Evolutionary conservation across 2,329 filamentous ascomycete genomes (phyloP).

Genomic region (Mycosphaerelloides madeirae): DNA sequence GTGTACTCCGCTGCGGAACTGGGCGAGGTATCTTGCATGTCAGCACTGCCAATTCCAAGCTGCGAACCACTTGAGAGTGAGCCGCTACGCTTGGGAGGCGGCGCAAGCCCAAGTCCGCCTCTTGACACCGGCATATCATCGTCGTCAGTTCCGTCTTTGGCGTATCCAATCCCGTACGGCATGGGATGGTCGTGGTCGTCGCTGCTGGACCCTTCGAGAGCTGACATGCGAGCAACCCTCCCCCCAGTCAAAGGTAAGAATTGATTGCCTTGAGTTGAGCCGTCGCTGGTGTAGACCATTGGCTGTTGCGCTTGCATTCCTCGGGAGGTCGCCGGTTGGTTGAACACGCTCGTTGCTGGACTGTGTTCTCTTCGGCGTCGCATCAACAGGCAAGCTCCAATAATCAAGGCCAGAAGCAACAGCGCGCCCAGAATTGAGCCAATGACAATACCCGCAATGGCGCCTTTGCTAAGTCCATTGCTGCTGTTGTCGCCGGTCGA

Average conservation of each 20-base stretch:
- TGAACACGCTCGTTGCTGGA: slow-evolving; percentile 72
- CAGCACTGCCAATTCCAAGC: slow-evolving; percentile 39
- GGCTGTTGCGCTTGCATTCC: slow-evolving; percentile 18
- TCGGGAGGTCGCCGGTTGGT: slow-evolving; percentile 70
- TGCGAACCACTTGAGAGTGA: slow-evolving; percentile 83
- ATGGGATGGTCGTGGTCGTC: slow-evolving; percentile 40
- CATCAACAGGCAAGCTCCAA: slow-evolving; percentile 54
- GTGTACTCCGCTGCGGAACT: slow-evolving; percentile 71
- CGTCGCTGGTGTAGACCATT: slow-evolving; percentile 41
- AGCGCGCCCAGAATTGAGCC: slow-evolving; percentile 69
- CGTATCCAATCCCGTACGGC: slow-evolving; percentile 35
- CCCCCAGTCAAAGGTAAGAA: slow-evolving; percentile 67
- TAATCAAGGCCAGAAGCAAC: slow-evolving; percentile 62
- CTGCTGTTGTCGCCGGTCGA: slow-evolving; percentile 27
- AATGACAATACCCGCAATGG: slow-evolving; percentile 88
- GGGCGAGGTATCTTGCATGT: slow-evolving; percentile 68
- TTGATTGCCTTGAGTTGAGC: slow-evolving; percentile 32
- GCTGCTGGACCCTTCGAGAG: slow-evolving; percentile 70
- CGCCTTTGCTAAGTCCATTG: slow-evolving; percentile 56
- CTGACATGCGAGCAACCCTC: slow-evolving; percentile 92
- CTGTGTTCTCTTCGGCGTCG: slow-evolving; percentile 54
- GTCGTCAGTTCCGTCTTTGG: slow-evolving; percentile 63
- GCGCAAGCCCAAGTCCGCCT: slow-evolving; percentile 45
- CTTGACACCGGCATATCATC: slow-evolving; percentile 50
- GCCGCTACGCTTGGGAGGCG: slow-evolving; percentile 64